These are phyloP conservation scores for Dipteronia dyeriana DNA, from an alignment of 345 rosid species.

Conservation along the genomic window DNA sequence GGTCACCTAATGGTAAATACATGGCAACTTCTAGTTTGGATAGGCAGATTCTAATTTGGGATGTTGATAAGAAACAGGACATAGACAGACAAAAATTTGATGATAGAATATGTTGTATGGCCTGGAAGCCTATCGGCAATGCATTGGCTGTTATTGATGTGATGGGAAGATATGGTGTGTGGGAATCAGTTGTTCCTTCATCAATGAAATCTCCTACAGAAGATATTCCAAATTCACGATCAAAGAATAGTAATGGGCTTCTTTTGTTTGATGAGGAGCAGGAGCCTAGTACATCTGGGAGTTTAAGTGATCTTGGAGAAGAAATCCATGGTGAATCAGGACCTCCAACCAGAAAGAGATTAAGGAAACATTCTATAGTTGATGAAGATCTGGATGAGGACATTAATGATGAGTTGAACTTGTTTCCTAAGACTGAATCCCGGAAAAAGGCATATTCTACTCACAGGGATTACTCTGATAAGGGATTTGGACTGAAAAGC, in stretches of 20 bases:
- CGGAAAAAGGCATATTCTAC: constrained; percentile 35
- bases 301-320: constrained; percentile 66
- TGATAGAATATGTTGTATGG: constrained; percentile 74
- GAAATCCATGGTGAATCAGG: constrained; percentile 63
- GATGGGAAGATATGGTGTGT: constrained; percentile 73
- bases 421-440: constrained; percentile 39
- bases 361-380: constrained; percentile 49
- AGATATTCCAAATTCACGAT: constrained; percentile 59
- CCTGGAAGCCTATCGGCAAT: constrained; percentile 88
- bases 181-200: constrained; percentile 92
- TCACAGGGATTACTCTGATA: constrained; percentile 44
- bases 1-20: constrained; percentile 97
- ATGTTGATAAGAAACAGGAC: constrained; percentile 79
- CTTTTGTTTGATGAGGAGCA: constrained; percentile 65
- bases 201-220: constrained; percentile 87
- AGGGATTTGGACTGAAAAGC: constrained; percentile 39
- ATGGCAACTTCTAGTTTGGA: constrained; percentile 90
- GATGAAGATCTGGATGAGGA: constrained; percentile 56
- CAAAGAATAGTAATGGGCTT: constrained; percentile 72
- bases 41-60: constrained; percentile 87
- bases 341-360: constrained; percentile 65
- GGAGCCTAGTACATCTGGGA: constrained; percentile 54
- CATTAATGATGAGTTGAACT: constrained; percentile 39
- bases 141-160: constrained; percentile 88
- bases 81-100: constrained; percentile 86